These are phyloP conservation scores for Candolleomyces efflorescens DNA, from an alignment of 768 basidiomycete genomes.

Conservation along the genomic window DNA sequence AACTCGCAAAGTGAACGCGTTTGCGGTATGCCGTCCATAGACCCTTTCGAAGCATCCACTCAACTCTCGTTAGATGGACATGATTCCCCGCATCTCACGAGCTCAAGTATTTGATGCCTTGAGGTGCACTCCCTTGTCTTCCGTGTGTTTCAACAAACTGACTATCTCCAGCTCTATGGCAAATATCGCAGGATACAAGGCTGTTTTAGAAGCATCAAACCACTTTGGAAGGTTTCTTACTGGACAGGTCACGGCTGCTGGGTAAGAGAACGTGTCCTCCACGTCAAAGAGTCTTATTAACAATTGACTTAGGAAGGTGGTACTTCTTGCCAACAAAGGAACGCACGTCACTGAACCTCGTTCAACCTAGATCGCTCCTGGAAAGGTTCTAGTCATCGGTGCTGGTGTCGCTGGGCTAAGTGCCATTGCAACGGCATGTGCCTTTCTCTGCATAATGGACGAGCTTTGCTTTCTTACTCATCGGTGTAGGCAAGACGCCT, in stretches of 20 bases:
- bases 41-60: not conserved
- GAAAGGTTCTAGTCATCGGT: conserved; percentile 84
- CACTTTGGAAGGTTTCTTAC: conserved; percentile 87
- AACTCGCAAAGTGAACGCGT: conserved; percentile 62
- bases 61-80: conserved; percentile 57
- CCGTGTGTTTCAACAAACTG: conserved; percentile 1
- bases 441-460: not conserved
- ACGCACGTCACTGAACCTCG: not conserved
- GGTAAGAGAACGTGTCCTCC: conserved; percentile 44
- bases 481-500: conserved; percentile 62
- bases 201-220: conserved; percentile 86
- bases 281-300: not conserved
- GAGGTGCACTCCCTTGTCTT: conserved; percentile 41
- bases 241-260: conserved; percentile 88
- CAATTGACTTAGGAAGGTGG: conserved; percentile 26
- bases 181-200: conserved; percentile 94
- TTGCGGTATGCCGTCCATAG: conserved; percentile 43
- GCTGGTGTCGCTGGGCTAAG: conserved; percentile 87
- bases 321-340: not conserved
- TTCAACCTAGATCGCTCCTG: conserved; percentile 65
- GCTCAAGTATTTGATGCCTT: conserved; percentile 89
- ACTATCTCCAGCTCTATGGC: conserved; percentile 71
- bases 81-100: conserved; percentile 87
- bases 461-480: not conserved
- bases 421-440: conserved; percentile 72